These are phyloP conservation scores for Clarireedia paspali DNA, from an alignment of 2,329 filamentous ascomycete genomes.

Conservation along the genomic window DNA sequence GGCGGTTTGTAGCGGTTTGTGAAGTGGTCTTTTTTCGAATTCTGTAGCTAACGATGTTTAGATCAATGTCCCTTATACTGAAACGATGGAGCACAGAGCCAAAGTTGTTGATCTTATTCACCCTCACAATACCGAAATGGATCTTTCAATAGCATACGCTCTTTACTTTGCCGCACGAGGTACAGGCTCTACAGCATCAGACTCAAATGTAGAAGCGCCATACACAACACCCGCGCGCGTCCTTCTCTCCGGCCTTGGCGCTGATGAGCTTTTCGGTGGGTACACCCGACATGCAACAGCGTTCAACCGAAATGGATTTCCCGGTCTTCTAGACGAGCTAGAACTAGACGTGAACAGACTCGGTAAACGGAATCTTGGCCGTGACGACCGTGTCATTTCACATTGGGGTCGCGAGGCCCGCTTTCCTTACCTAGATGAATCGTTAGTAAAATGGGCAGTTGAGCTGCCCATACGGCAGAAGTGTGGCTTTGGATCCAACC, in stretches of 20 bases:
- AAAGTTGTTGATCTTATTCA: constrained; percentile 71
- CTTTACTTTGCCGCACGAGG: constrained; percentile 93
- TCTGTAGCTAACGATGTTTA: constrained; percentile 27
- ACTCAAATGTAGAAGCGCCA: constrained; percentile 9
- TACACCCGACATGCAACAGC: constrained; percentile 79
- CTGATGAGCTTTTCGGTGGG: constrained; percentile 92
- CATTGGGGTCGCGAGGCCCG: constrained; percentile 84
- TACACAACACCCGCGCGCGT: constrained; percentile 72
- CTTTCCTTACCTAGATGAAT: constrained; percentile 87
- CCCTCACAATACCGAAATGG: constrained; percentile 98
- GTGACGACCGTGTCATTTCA: constrained; percentile 85
- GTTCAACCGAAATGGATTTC: constrained; percentile 60
- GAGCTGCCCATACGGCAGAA: constrained; percentile 71
- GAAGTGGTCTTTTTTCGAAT: constrained; percentile 3
- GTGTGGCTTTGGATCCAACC: constrained; percentile 62
- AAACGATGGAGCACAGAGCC: constrained; percentile 61
- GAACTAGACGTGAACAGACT: constrained; percentile 78
- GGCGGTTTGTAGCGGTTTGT: constrained; percentile 72
- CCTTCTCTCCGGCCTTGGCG: constrained; percentile 84
- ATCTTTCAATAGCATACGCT: constrained; percentile 85
- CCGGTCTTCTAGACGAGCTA: constrained; percentile 71
- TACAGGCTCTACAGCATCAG: constrained; percentile 33
- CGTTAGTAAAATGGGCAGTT: constrained; percentile 75
- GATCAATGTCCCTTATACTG: constrained; percentile 75
- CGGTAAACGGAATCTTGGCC: constrained; percentile 87